Percentiles rank a stretch among this genome's conserved stretches.
These are phyloP conservation scores for Saprolegnia parasitica DNA, from an alignment of 352 stramenopile genomes.

Conservation along the genomic window DNA sequence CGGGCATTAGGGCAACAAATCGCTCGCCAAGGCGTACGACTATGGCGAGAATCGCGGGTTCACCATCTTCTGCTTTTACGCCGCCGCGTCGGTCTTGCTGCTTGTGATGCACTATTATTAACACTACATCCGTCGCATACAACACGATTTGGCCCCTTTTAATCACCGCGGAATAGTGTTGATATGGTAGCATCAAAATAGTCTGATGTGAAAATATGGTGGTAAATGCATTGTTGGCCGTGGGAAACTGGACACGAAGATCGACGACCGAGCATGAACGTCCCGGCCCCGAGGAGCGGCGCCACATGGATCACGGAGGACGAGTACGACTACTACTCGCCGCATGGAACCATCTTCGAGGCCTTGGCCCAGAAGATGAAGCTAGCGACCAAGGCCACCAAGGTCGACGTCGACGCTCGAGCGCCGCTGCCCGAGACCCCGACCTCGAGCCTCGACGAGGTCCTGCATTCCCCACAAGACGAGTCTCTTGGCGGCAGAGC, in stretches of 20 bases:
- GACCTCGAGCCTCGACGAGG: constrained; percentile 7
- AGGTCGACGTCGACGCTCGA: no score
- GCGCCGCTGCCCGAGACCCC: neutral
- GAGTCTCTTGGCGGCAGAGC: neutral
- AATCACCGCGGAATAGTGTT: no score
- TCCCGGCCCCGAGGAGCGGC: neutral
- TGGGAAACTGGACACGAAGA: neutral
- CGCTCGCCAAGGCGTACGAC: constrained; percentile 67
- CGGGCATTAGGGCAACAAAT: constrained; percentile 56
- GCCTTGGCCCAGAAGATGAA: neutral
- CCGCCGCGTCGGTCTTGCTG: constrained; percentile 59
- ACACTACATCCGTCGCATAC: neutral
- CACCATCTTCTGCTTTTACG: constrained; percentile 84
- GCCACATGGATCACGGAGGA: constrained; percentile 12
- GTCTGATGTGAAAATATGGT: no score
- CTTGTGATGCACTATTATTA: constrained; percentile 70
- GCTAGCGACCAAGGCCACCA: neutral
- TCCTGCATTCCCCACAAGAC: constrained; percentile 22
- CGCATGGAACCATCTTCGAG: neutral
- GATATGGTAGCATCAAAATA: no score
- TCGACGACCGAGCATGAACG: constrained; percentile 1
- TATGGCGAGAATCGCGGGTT: constrained; percentile 77
- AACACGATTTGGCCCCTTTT: no score
- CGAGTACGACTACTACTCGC: constrained; percentile 20
- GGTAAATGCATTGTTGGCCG: no score